phyloP scores from a whole-genome alignment of 1,284 basidiomycete genomes.

The Wolfiporia cocos region DNA sequence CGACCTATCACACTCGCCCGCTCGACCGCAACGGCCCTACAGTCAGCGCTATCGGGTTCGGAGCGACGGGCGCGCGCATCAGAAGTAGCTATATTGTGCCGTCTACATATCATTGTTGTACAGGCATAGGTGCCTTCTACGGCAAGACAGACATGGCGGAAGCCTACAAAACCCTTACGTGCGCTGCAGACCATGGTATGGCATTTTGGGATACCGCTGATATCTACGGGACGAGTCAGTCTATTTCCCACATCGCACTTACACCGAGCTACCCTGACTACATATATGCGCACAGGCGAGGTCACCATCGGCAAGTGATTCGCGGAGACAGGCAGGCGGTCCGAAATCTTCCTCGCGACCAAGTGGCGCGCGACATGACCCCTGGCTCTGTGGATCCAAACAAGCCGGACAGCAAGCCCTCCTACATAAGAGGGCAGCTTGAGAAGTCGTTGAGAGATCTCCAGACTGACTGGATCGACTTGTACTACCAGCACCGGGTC shows the following conservation, averaged over 20 bases:
- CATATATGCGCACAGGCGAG: neutral
- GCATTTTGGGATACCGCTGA: constrained; percentile 26
- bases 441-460: constrained; percentile 31
- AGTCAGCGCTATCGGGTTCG: no score
- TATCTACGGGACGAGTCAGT: constrained; percentile 20
- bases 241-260: no score
- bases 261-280: no score
- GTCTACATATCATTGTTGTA: no score
- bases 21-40: no score
- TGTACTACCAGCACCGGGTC: no score
- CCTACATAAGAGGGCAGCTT: constrained; percentile 20
- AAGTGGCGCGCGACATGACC: constrained; percentile 28
- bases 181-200: neutral
- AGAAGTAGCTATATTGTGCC: no score
- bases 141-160: constrained; percentile 18
- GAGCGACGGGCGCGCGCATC: no score
- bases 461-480: constrained; percentile 29
- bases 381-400: neutral
- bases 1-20: no score
- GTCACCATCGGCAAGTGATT: constrained; percentile 22
- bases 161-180: constrained; percentile 17
- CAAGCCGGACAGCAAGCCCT: constrained; percentile 3
- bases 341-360: constrained; percentile 40
- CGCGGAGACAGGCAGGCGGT: constrained; percentile 11
- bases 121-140: neutral